Evolutionary conservation across 345 rosid genomes (phyloP).

Genomic region (Cardamine resedifolia): DNA sequence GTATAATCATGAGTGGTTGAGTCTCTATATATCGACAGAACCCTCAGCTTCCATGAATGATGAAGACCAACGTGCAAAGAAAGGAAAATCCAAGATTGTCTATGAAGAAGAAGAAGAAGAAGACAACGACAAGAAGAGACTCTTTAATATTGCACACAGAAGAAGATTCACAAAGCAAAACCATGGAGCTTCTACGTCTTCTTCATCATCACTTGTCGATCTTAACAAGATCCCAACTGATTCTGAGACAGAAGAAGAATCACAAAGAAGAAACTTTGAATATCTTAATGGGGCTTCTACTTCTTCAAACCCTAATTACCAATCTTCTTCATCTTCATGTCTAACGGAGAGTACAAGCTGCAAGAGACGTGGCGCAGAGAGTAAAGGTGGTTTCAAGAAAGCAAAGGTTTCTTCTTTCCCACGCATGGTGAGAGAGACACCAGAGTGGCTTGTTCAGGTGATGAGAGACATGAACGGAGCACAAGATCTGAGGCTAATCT

Average conservation of each 20-base stretch:
- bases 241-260: not conserved
- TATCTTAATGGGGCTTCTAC: conserved; percentile 10
- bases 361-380: not conserved
- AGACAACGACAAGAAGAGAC: not conserved
- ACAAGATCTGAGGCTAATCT: not conserved
- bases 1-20: not conserved
- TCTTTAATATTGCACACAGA: not conserved
- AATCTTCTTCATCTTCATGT: not conserved
- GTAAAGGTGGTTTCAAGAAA: conserved; percentile 5
- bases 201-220: not conserved
- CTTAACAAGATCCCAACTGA: not conserved
- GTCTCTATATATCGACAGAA: not conserved
- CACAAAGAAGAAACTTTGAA: not conserved
- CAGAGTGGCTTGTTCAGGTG: not conserved
- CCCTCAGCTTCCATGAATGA: not conserved
- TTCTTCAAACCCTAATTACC: not conserved
- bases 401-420: conserved; percentile 2
- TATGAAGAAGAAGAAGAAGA: not conserved
- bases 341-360: conserved; percentile 1
- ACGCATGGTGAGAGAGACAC: not conserved
- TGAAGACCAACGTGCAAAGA: not conserved
- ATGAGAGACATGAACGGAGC: no score
- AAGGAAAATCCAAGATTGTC: not conserved
- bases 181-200: not conserved
- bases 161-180: not conserved